phyloP scores from a whole-genome alignment of 306 rosid genomes.

The Chamaecrista fasciculata region DNA sequence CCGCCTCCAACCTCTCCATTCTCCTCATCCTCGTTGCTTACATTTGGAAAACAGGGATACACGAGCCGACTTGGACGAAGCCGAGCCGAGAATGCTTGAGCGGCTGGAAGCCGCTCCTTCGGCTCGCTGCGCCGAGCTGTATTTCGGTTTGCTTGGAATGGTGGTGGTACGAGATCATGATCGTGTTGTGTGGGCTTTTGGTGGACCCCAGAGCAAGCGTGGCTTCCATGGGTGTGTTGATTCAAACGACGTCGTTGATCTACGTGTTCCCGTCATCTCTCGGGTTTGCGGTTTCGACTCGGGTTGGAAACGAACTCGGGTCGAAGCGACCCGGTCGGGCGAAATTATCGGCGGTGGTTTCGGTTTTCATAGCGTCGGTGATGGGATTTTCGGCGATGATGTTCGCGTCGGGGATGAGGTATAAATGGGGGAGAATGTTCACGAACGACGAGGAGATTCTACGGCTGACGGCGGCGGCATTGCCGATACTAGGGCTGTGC shows the following conservation, averaged over 20 bases:
- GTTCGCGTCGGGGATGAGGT: constrained; percentile 57
- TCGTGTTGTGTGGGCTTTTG: constrained; percentile 67
- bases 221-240: constrained; percentile 86
- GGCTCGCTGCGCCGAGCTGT: constrained; percentile 81
- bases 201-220: constrained; percentile 78
- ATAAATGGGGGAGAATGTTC: constrained; percentile 71
- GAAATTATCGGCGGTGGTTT: constrained; percentile 50
- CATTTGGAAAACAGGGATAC: constrained; percentile 43
- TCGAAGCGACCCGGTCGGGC: constrained; percentile 51
- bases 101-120: constrained; percentile 66
- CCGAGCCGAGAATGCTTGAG: constrained; percentile 64
- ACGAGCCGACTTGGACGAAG: constrained; percentile 53
- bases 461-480: constrained; percentile 58
- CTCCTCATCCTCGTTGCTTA: constrained; percentile 36
- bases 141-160: constrained; percentile 90
- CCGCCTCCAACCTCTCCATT: constrained; percentile 57
- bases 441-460: constrained; percentile 55
- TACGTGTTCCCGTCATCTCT: constrained; percentile 86
- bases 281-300: constrained; percentile 75
- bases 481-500: constrained; percentile 85
- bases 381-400: constrained; percentile 60
- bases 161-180: constrained; percentile 99
- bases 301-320: constrained; percentile 87
- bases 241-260: constrained; percentile 83
- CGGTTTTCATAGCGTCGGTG: constrained; percentile 47